A percentile compares a stretch with the other conserved stretches of the same genome.
Evolutionary conservation across 768 basidiomycete species (phyloP).

Genomic region (Dacryopinax spathularia): DNA sequence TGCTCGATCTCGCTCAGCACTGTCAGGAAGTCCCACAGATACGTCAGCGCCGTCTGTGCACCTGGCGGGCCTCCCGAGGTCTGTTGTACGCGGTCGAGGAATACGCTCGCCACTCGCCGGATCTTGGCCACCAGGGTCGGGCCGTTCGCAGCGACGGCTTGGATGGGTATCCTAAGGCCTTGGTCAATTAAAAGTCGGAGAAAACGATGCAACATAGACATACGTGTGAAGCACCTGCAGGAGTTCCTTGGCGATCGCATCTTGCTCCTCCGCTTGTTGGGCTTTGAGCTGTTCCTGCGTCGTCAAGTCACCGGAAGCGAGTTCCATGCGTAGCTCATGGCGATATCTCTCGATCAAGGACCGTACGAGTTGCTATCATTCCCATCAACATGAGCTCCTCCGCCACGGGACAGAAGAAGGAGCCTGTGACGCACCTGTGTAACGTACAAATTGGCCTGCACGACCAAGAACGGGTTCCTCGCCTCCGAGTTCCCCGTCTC

Average conservation of each 20-base stretch:
- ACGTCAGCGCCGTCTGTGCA: neutral
- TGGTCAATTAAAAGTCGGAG: too few relatives aligned
- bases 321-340: neutral
- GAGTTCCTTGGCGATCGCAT: neutral
- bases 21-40: neutral
- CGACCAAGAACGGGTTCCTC: neutral
- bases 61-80: neutral
- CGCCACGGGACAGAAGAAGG: neutral
- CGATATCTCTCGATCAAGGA: neutral
- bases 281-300: neutral
- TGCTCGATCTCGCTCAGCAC: neutral
- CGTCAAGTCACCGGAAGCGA: neutral
- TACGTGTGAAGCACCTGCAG: neutral
- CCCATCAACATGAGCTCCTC: neutral
- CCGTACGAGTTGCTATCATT: neutral
- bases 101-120: neutral
- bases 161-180: neutral
- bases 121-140: neutral
- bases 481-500: neutral
- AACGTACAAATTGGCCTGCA: neutral
- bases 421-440: neutral
- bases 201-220: neutral
- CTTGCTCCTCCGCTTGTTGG: neutral
- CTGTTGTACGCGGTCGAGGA: neutral
- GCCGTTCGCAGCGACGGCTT: neutral